Percentiles rank a stretch among this genome's conserved stretches.
These are phyloP conservation scores for Lachnellula occidentalis DNA, from an alignment of 2,329 filamentous ascomycete species.

Conservation along the genomic window DNA sequence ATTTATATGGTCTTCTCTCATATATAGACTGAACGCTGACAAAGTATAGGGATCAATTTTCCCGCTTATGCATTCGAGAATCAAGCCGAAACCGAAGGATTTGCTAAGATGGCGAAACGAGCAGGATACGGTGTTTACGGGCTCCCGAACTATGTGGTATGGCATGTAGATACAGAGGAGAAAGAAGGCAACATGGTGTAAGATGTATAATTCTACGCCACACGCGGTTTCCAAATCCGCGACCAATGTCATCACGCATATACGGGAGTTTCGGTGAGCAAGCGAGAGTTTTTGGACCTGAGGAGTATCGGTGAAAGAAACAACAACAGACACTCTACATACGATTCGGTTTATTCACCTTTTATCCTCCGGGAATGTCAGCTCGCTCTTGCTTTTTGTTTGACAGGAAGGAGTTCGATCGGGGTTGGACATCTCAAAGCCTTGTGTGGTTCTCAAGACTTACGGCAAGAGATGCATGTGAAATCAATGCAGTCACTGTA, in stretches of 20 bases:
- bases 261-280: slow-evolving; percentile 27
- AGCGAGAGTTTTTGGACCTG: slow-evolving; percentile 13
- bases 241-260: slow-evolving; percentile 29
- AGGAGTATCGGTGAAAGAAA: slow-evolving; percentile 17
- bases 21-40: slow-evolving; percentile 23
- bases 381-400: slow-evolving; percentile 8
- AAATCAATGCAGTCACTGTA: slow-evolving; percentile 19
- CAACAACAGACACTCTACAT: slow-evolving; percentile 10
- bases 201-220: slow-evolving; percentile 16
- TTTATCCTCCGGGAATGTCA: slow-evolving; percentile 7
- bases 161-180: slow-evolving; percentile 96
- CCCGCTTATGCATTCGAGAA: slow-evolving; percentile 96
- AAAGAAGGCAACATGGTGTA: slow-evolving; percentile 67
- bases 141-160: slow-evolving; percentile 95
- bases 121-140: slow-evolving; percentile 91
- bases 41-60: slow-evolving; percentile 79
- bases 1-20: slow-evolving; percentile 21
- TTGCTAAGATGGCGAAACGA: slow-evolving; percentile 96
- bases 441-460: slow-evolving; percentile 10
- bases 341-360: slow-evolving; percentile 23
- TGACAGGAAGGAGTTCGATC: slow-evolving; percentile 18
- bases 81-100: slow-evolving; percentile 97
- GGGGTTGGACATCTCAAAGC: slow-evolving; percentile 8
- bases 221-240: slow-evolving; percentile 15
- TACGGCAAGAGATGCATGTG: slow-evolving; percentile 10